Base-by-base conservation (phyloP, 306 rosid genomes). In the Vigna mungo region DNA sequence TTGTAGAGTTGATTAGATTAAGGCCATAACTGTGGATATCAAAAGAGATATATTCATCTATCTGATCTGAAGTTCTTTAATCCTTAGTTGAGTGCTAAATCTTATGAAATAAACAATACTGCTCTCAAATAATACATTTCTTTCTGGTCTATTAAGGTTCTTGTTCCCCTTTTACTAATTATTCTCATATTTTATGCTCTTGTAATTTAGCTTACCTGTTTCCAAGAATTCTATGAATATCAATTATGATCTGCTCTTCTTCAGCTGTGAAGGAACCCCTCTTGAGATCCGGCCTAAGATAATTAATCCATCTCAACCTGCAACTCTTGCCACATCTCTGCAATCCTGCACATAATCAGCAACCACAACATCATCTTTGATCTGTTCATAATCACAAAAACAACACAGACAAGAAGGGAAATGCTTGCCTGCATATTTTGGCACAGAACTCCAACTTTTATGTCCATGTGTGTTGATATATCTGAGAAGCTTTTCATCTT, bases 251-350 rank as follows among this genome's bases (percentile, higher is more conserved):
- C 17, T 82, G 85, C 74, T 93, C 97, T 64, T 93, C 98, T 27
- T 89, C 90, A 1, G 85, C 84, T 14, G 93, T 88, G 86, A 93
- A 93, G 3, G 87, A 82, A 27, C 98, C 98, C 69, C 95, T 86
- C 77, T 91, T 93, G 23, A 93, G 87, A 71, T 91, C 97, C 5
- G 98, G 97, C 52, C 97, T 88, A 82, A 93, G 68, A 71, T 93
- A 93, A 68, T 93, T 93, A 64, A 90, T 89, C 98, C 98, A 93
- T 71, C 98, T 86, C 53, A 92, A 49, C 74, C 97, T 87, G 81
- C 97, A 92, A 75, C 97, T 93, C 85, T 93, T 93, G 12, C 98
- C 98, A 56, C 98, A 93, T 76, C 98, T 87, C 69, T 91, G 87
- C 77, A 93, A 68, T 0, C 97, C 98, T 92, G 75, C 76, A 60